Conservation (phyloP, 1,284 basidiomycete species). For the Trichosporon sp. region DNA sequence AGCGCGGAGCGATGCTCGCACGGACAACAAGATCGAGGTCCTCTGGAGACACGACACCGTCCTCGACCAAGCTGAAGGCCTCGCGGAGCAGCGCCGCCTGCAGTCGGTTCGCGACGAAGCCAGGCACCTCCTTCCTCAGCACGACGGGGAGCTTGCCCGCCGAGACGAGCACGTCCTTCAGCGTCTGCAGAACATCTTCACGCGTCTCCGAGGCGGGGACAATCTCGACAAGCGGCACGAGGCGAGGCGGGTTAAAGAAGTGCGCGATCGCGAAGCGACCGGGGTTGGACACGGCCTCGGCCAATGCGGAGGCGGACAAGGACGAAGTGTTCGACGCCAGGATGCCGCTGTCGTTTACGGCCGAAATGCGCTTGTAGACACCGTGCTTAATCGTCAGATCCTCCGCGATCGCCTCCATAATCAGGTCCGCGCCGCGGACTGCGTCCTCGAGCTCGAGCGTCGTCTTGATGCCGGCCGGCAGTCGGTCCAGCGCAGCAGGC, state of each 20-base stretch:
- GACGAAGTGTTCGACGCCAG: constrained; percentile 17
- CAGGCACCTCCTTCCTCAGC: constrained; percentile 12
- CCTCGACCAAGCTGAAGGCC: constrained; percentile 11
- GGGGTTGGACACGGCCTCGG: not conserved
- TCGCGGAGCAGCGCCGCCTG: constrained; percentile 18
- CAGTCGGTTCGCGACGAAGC: constrained; percentile 18
- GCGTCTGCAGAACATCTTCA: constrained; percentile 2
- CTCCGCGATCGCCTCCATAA: constrained; percentile 19
- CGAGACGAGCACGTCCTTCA: not conserved
- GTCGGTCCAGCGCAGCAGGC: not conserved
- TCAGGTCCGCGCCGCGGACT: constrained; percentile 7
- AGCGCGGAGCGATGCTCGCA: constrained; percentile 9
- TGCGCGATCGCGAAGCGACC: constrained; percentile 16
- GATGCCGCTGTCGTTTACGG: constrained; percentile 7
- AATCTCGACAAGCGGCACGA: constrained; percentile 17
- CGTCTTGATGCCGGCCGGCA: not conserved
- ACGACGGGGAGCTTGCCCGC: constrained; percentile 16
- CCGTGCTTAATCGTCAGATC: constrained; percentile 9
- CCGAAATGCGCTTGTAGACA: constrained; percentile 7
- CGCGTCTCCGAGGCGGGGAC: not conserved
- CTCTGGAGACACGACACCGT: constrained; percentile 13
- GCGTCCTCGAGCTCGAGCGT: constrained; percentile 6
- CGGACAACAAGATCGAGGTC: constrained; percentile 17
- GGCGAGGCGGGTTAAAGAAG: constrained; percentile 16
- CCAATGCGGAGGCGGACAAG: constrained; percentile 5